Evolutionary conservation across 23 red algal species (phyloP).

Genomic region (Cyanidioschyzon merolae): DNA sequence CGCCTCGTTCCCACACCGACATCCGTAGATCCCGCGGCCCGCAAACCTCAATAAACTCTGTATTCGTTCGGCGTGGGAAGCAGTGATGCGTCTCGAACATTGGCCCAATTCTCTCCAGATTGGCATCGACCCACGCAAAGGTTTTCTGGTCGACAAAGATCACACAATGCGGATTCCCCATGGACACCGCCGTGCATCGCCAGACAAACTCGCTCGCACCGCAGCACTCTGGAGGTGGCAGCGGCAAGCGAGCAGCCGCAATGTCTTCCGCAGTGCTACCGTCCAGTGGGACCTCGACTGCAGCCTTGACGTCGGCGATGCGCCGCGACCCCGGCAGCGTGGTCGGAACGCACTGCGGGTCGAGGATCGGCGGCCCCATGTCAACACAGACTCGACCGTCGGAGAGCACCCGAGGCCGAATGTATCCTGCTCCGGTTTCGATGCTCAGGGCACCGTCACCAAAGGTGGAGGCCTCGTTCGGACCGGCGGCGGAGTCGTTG

Average conservation of each 20-base stretch:
- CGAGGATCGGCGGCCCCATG: slow-evolving; percentile 76
- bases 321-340: background rate
- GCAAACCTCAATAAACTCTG: slow-evolving; percentile 57
- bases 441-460: slow-evolving; percentile 15
- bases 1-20: slow-evolving; percentile 91
- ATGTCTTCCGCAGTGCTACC: background rate
- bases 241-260: slow-evolving; percentile 5
- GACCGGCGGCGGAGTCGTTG: background rate
- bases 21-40: slow-evolving; percentile 42
- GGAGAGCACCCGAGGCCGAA: slow-evolving; percentile 39
- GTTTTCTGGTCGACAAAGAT: slow-evolving; percentile 54
- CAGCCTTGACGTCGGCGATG: background rate
- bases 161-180: slow-evolving; percentile 92
- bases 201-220: slow-evolving; percentile 31
- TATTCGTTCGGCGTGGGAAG: slow-evolving; percentile 77
- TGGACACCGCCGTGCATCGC: slow-evolving; percentile 48
- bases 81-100: slow-evolving; percentile 43
- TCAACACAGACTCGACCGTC: slow-evolving; percentile 43
- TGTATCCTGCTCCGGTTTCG: slow-evolving; percentile 70
- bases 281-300: background rate
- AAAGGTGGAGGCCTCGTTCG: background rate
- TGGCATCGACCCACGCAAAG: slow-evolving; percentile 40
- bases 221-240: slow-evolving; percentile 9
- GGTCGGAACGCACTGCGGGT: slow-evolving; percentile 43
- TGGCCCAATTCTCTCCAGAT: slow-evolving; percentile 66